These are phyloP conservation scores for Aspergillus latus DNA, from an alignment of 2,329 filamentous ascomycete genomes.

Conservation along the genomic window DNA sequence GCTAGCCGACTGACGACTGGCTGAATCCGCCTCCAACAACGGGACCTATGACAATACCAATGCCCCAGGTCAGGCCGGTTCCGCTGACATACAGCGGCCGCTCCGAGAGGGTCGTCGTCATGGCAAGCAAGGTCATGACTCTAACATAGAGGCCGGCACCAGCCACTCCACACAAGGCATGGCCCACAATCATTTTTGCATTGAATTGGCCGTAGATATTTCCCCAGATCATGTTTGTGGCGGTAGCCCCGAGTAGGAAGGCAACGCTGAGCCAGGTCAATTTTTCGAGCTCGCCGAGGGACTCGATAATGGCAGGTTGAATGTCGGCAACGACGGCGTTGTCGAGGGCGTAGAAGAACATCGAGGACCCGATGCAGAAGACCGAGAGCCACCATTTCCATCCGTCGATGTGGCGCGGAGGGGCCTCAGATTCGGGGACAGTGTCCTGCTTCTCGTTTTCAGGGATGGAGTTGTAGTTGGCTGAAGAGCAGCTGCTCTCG, in stretches of 20 bases:
- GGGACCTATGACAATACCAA: constrained; percentile 39
- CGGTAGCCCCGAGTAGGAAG: constrained; percentile 1
- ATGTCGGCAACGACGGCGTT: constrained; percentile 19
- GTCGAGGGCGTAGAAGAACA: constrained; percentile 16
- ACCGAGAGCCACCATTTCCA: background rate
- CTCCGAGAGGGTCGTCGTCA: constrained; percentile 20
- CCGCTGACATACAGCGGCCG: constrained; percentile 34
- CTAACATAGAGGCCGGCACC: constrained; percentile 31
- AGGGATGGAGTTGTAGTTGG: background rate
- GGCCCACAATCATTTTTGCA: constrained; percentile 32
- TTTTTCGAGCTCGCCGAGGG: constrained; percentile 8
- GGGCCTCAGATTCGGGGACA: background rate
- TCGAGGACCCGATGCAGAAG: background rate
- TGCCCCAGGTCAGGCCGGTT: constrained; percentile 38
- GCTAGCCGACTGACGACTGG: background rate
- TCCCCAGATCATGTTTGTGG: background rate
- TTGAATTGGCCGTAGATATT: constrained; percentile 33
- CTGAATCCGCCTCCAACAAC: constrained; percentile 20
- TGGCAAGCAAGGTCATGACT: constrained; percentile 27
- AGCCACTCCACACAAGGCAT: constrained; percentile 8
- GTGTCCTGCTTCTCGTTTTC: background rate
- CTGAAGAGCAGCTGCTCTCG: background rate
- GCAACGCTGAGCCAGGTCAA: constrained; percentile 14
- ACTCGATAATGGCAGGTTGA: constrained; percentile 13
- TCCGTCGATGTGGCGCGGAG: background rate